A percentile compares a stretch with the other conserved stretches of the same genome.
Conservation (phyloP, 1,284 basidiomycete species). For the Baeospora myosura region DNA sequence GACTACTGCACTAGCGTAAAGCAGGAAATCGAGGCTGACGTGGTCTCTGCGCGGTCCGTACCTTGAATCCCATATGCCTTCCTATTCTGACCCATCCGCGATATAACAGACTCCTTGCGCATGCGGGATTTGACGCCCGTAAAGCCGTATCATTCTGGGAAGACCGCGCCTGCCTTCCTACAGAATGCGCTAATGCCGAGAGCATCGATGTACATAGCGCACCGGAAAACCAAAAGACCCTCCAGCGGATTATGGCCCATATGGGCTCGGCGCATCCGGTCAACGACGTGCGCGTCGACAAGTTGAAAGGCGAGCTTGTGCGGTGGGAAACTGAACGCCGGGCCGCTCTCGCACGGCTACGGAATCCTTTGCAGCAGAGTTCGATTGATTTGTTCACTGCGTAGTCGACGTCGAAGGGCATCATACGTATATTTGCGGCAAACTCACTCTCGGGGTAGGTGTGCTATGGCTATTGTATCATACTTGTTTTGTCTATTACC, state of each 20-base stretch:
- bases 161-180: constrained; percentile 21
- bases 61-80: constrained; percentile 1
- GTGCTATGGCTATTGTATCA: constrained; percentile 12
- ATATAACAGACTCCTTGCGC: constrained; percentile 62
- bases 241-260: constrained; percentile 26
- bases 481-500: no score
- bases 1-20: constrained; percentile 65
- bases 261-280: constrained; percentile 56
- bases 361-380: constrained; percentile 8
- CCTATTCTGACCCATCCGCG: constrained; percentile 6
- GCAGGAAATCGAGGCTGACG: constrained; percentile 84
- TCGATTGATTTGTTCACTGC: constrained; percentile 11
- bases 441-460: constrained; percentile 66
- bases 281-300: constrained; percentile 48
- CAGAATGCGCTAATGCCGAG: constrained; percentile 16
- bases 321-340: constrained; percentile 55
- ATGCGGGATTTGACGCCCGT: constrained; percentile 80
- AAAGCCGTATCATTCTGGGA: constrained; percentile 73
- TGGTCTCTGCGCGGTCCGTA: constrained; percentile 71
- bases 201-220: constrained; percentile 20
- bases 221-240: constrained; percentile 14
- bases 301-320: constrained; percentile 54
- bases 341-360: constrained; percentile 17
- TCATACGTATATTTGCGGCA: constrained; percentile 69
- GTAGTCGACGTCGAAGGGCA: constrained; percentile 4